A percentile compares a stretch with the other conserved stretches of the same genome.
phyloP scores from a whole-genome alignment of 73 alveolate species.

The Paramecium octaurelia region DNA sequence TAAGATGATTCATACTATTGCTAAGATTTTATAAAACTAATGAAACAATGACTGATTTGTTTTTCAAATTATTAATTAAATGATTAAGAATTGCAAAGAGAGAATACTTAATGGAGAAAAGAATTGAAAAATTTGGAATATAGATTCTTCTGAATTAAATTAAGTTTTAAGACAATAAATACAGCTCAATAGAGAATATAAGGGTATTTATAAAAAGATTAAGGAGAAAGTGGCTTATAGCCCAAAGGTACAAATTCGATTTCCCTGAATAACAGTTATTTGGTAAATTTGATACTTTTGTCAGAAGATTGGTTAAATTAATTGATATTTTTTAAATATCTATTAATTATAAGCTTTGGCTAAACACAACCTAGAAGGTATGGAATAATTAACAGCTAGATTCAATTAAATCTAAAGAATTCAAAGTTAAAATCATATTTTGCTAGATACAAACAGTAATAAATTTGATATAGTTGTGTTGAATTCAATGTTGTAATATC shows the following conservation, averaged over 20 bases:
- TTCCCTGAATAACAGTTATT: slow-evolving; percentile 99
- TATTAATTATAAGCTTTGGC: slow-evolving; percentile 96
- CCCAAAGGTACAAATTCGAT: slow-evolving; percentile 99
- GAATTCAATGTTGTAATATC: slow-evolving; percentile 99
- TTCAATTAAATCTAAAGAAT: slow-evolving; percentile 93
- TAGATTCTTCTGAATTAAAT: slow-evolving; percentile 96
- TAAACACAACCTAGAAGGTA: slow-evolving; percentile 98
- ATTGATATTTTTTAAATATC: slow-evolving; percentile 98
- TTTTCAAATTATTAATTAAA: slow-evolving; percentile 99
- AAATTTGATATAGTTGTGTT: slow-evolving; percentile 99
- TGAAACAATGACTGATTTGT: slow-evolving; percentile 98
- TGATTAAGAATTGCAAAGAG: slow-evolving; percentile 98
- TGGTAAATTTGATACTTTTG: slow-evolving; percentile 99
- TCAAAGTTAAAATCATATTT: slow-evolving; percentile 92
- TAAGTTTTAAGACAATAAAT: slow-evolving; percentile 91
- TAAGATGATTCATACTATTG: slow-evolving; percentile 99
- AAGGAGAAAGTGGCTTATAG: slow-evolving; percentile 98
- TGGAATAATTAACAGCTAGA: slow-evolving; percentile 90
- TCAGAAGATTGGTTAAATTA: slow-evolving; percentile 98
- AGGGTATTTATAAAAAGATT: slow-evolving; percentile 93
- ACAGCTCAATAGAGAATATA: slow-evolving; percentile 82
- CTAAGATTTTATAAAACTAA: slow-evolving; percentile 99
- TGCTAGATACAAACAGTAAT: slow-evolving; percentile 73
- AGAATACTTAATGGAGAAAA: slow-evolving; percentile 89
- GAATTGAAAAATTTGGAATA: slow-evolving; percentile 73